Evolutionary conservation across 208 protist species (phyloP).

Genomic region (Crithidia bombi): DNA sequence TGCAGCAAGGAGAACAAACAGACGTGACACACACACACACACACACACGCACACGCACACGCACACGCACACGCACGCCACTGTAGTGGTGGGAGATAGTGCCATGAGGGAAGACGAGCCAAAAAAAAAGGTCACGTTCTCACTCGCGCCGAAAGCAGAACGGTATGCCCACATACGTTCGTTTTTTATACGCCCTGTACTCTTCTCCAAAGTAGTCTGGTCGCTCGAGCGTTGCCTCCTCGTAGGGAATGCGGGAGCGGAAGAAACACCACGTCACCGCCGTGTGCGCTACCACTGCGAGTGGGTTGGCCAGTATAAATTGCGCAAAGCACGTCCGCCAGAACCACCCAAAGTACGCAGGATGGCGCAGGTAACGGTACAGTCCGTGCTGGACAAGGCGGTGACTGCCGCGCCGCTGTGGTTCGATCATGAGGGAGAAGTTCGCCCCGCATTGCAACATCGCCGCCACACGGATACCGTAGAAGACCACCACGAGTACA

Average conservation of each 20-base stretch:
- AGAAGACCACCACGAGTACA: slow-evolving; percentile 54
- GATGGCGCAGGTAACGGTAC: slow-evolving; percentile 93
- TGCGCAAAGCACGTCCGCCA: slow-evolving; percentile 93
- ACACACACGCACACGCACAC: too few species aligned
- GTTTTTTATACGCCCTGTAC: slow-evolving; percentile 83
- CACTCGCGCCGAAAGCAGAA: slow-evolving; percentile 33
- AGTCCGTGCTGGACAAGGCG: slow-evolving; percentile 90
- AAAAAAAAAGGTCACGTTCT: too few species aligned
- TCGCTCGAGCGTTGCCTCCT: slow-evolving; percentile 79
- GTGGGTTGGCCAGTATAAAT: slow-evolving; percentile 92
- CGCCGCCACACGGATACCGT: slow-evolving; percentile 70
- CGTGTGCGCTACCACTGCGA: slow-evolving; percentile 82
- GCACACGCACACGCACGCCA: too few species aligned
- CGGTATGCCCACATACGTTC: slow-evolving; percentile 89
- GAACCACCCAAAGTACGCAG: slow-evolving; percentile 97
- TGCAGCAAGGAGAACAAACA: too few species aligned
- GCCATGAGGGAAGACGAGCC: too few species aligned
- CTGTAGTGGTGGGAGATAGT: too few species aligned
- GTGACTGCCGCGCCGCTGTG: slow-evolving; percentile 65
- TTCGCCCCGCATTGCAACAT: slow-evolving; percentile 87
- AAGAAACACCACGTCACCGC: slow-evolving; percentile 93
- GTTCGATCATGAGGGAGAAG: slow-evolving; percentile 88
- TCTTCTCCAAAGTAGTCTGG: slow-evolving; percentile 89
- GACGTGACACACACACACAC: too few species aligned
- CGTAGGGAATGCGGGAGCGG: slow-evolving; percentile 83